Conservation (phyloP, 768 basidiomycete genomes). For the Termitomyces sp. region DNA sequence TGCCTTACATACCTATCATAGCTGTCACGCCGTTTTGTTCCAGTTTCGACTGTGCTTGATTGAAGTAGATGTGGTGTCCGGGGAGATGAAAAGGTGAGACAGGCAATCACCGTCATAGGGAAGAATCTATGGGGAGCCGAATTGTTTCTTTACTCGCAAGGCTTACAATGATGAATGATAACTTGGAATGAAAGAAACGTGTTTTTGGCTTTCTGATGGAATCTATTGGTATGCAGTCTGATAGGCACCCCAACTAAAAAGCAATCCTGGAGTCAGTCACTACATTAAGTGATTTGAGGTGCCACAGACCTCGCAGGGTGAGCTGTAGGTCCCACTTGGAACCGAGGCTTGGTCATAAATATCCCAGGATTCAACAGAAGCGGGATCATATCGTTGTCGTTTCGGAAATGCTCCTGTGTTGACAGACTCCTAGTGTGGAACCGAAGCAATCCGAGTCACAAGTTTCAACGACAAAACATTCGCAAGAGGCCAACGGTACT, state of each 20-base stretch:
- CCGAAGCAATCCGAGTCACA: background rate
- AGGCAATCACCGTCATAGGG: background rate
- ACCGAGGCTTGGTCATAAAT: background rate
- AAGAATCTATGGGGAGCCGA: background rate
- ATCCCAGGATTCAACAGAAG: background rate
- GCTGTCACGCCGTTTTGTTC: slow-evolving; percentile 1
- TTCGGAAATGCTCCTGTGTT: too few species aligned
- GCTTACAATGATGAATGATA: background rate
- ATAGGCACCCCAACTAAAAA: background rate
- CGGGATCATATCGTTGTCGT: background rate
- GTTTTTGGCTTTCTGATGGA: background rate
- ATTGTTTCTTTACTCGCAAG: background rate
- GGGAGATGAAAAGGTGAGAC: background rate
- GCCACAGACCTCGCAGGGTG: background rate
- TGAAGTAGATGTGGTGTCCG: background rate
- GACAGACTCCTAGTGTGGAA: background rate
- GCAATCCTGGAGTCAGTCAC: background rate
- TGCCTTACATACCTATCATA: too few species aligned
- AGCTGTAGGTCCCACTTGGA: background rate
- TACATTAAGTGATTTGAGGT: too few species aligned
- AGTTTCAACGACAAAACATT: background rate
- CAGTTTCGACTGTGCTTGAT: slow-evolving; percentile 2
- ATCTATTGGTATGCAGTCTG: background rate
- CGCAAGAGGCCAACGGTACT: background rate
- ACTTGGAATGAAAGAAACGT: background rate